phyloP scores from a whole-genome alignment of 352 stramenopile genomes.

The Thalassiosira exigua region DNA sequence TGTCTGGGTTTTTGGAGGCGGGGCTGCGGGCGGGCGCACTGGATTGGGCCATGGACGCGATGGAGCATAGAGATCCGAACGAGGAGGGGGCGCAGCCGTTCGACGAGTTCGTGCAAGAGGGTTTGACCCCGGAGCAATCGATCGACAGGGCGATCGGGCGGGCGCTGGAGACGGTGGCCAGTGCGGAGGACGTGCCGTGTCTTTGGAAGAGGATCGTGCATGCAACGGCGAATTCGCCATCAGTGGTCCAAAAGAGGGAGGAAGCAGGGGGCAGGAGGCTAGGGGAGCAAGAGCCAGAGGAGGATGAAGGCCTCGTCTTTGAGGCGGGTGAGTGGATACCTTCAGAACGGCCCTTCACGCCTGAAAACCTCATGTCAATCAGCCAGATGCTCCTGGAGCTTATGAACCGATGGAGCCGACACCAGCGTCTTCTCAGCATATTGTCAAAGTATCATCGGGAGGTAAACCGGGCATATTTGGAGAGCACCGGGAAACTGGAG shows the following conservation, averaged over 20 bases:
- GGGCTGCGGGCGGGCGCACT: conserved; percentile 4
- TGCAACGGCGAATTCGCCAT: too few relatives aligned
- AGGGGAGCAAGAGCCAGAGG: not conserved
- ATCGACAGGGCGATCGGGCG: conserved; percentile 34
- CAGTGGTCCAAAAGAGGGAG: not conserved
- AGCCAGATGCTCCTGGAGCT: conserved; percentile 47
- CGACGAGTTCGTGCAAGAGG: not conserved
- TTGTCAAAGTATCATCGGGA: conserved; percentile 52
- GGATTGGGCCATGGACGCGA: conserved; percentile 8
- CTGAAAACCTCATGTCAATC: conserved; percentile 38
- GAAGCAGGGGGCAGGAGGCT: not conserved
- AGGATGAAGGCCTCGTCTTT: not conserved
- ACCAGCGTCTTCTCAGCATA: conserved; percentile 56
- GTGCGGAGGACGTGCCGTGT: conserved; percentile 38
- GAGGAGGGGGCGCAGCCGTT: not conserved
- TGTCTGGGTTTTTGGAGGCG: conserved; percentile 25
- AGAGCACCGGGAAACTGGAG: conserved; percentile 30
- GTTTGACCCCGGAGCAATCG: not conserved
- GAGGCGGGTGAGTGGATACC: conserved; percentile 34
- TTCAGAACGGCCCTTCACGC: conserved; percentile 36
- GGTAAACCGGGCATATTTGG: conserved; percentile 52
- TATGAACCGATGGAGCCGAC: conserved; percentile 53
- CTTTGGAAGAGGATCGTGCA: conserved; percentile 37
- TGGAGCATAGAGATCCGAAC: not conserved
- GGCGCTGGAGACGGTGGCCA: conserved; percentile 20